Evolutionary conservation across 495 filamentous ascomycete genomes (phyloP).

Genomic region (Xanthoparmelia taractica): DNA sequence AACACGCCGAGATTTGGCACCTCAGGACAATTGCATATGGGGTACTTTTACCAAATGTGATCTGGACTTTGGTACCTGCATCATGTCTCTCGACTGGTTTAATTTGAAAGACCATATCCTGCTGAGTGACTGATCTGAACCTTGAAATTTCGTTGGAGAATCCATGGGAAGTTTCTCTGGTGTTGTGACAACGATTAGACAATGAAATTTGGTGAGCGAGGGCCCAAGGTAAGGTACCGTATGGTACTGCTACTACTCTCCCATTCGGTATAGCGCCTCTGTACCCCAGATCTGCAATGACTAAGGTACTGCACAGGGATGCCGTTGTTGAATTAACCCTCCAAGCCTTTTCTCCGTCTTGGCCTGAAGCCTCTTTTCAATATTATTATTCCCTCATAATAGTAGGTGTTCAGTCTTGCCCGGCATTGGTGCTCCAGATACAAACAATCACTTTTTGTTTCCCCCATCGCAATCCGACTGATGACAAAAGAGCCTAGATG

Average conservation of each 20-base stretch:
- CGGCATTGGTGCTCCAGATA: not conserved
- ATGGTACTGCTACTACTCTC: too few relatives aligned
- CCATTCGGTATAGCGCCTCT: not conserved
- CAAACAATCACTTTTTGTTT: not conserved
- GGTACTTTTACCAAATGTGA: too few relatives aligned
- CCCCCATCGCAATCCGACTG: not conserved
- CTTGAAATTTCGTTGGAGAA: not conserved
- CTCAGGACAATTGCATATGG: too few relatives aligned
- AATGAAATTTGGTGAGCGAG: too few relatives aligned
- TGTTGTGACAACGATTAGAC: too few relatives aligned
- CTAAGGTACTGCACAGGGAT: not conserved
- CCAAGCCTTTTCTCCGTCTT: not conserved
- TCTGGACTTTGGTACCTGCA: not conserved
- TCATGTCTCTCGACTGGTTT: not conserved
- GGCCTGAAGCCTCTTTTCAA: too few relatives aligned
- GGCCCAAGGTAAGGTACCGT: not conserved
- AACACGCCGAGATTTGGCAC: too few relatives aligned
- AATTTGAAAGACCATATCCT: not conserved
- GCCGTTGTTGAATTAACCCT: not conserved
- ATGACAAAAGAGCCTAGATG: not conserved
- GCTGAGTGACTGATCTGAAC: not conserved
- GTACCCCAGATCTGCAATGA: slow-evolving; percentile 1
- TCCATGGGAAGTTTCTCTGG: too few relatives aligned
- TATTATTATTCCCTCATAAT: too few relatives aligned
- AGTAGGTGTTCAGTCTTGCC: not conserved